Evolutionary conservation across 2,329 filamentous ascomycete genomes (phyloP), one percentile per base, ranked within the genome.

Genomic region (Calonectria pseudoturangicola): DNA sequence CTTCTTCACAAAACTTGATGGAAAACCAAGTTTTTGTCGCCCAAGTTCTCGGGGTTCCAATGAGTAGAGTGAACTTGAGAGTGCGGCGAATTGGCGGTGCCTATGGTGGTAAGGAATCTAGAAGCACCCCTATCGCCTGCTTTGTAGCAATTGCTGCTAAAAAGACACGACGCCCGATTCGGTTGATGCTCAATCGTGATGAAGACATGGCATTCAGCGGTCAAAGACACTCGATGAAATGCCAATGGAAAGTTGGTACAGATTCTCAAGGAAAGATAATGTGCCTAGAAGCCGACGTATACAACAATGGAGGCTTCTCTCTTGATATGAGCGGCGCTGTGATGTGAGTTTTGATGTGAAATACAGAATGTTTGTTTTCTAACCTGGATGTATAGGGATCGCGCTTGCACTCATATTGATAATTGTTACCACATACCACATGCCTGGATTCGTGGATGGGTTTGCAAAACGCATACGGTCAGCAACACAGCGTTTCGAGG

Each of bases 101-200:
- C 0, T 98, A 98, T 79, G 95, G 95, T 74, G 95, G 95, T 65
- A 98, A 98, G 80, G 95, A 98, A 83, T 94, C 94, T 0, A 89
- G 95, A 71, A 95, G 94, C 0, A 88, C 97, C 48, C 95, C 96
- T 75, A 88, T 98, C 30, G 92, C 94, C 76, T 92, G 92, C 25
- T 95, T 97, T 56, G 92, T 93, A 74, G 94, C 95, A 0, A 87
- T 93, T 47, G 95, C 95, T 5, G 95, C 95, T 2, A 92, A 95
- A 77, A 97, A 97, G 84, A 89, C 89, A 2, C 91, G 90, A 66
- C 89, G 93, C 47, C 94, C 95, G 1, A 94, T 98, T 15, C 89
- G 95, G 48, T 96, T 94, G 81, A 97, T 98, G 95, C 89, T 98
- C 50, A 97, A 96, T 73, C 91, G 95, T 62, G 95, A 98, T 78